phyloP scores from a whole-genome alignment of 495 filamentous ascomycete species.

The Aspergillus bertholletiae region DNA sequence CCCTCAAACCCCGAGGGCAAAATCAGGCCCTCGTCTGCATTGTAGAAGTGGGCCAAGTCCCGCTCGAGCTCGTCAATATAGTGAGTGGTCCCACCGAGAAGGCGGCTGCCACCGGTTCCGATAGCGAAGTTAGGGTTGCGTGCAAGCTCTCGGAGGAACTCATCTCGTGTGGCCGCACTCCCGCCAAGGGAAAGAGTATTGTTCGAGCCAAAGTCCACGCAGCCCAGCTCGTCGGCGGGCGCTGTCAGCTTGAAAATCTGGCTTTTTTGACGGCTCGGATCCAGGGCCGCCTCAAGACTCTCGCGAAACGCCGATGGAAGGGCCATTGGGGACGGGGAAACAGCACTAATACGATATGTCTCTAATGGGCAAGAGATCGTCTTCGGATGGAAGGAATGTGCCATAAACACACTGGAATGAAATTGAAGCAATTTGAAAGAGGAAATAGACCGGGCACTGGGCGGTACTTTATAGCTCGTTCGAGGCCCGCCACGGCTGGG shows the following conservation, averaged over 20 bases:
- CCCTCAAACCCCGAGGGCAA: conserved; percentile 3
- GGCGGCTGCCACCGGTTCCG: not conserved
- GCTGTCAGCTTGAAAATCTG: not conserved
- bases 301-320: not conserved
- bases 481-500: not conserved
- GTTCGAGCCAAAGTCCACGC: conserved; percentile 1
- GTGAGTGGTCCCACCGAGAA: not conserved
- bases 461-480: not conserved
- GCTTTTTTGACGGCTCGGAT: not conserved
- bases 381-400: not conserved
- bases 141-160: not conserved
- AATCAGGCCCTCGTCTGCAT: not conserved
- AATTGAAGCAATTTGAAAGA: not conserved
- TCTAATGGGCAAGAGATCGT: not conserved
- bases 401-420: not conserved
- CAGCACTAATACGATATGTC: not conserved
- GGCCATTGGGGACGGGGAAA: not conserved
- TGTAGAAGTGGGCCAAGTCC: not conserved
- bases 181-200: not conserved
- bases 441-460: not conserved
- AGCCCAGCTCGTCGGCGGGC: not conserved
- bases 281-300: not conserved
- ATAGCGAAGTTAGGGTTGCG: not conserved
- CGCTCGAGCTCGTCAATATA: not conserved
- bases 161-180: not conserved